Evolutionary conservation across 2,329 filamentous ascomycete genomes (phyloP).

Genomic region (Exophiala sideris): DNA sequence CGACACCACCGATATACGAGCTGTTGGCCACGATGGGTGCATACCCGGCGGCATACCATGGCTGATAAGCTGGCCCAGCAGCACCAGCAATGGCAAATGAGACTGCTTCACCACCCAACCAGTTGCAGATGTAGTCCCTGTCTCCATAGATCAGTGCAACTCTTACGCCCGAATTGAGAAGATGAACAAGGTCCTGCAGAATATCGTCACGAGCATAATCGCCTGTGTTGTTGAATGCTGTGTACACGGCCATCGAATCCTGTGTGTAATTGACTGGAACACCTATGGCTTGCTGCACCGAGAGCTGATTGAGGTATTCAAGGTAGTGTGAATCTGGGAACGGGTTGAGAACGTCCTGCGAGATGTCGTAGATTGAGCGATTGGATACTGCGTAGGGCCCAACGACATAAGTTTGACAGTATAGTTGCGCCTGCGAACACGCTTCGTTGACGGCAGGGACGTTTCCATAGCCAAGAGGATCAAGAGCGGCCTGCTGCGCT

Average conservation of each 20-base stretch:
- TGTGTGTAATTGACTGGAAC: slow-evolving; percentile 45
- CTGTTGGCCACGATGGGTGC: slow-evolving; percentile 48
- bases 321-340: slow-evolving; percentile 57
- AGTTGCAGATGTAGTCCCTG: slow-evolving; percentile 33
- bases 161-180: slow-evolving; percentile 39
- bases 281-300: slow-evolving; percentile 56
- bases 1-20: slow-evolving; percentile 48
- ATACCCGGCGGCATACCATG: slow-evolving; percentile 42
- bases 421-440: slow-evolving; percentile 29
- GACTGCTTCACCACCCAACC: slow-evolving; percentile 48
- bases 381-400: slow-evolving; percentile 36
- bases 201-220: slow-evolving; percentile 31
- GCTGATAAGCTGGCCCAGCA: slow-evolving; percentile 22
- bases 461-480: slow-evolving; percentile 27
- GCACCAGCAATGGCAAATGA: slow-evolving; percentile 43
- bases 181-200: slow-evolving; percentile 30
- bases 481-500: slow-evolving; percentile 22
- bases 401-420: slow-evolving; percentile 38
- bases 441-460: slow-evolving; percentile 26
- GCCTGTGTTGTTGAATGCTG: slow-evolving; percentile 28
- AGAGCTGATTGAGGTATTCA: slow-evolving; percentile 57
- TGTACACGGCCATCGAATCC: slow-evolving; percentile 33
- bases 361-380: slow-evolving; percentile 54
- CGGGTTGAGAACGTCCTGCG: slow-evolving; percentile 54
- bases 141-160: slow-evolving; percentile 46